phyloP scores from a whole-genome alignment of 306 rosid species.

The Senna siamea region DNA sequence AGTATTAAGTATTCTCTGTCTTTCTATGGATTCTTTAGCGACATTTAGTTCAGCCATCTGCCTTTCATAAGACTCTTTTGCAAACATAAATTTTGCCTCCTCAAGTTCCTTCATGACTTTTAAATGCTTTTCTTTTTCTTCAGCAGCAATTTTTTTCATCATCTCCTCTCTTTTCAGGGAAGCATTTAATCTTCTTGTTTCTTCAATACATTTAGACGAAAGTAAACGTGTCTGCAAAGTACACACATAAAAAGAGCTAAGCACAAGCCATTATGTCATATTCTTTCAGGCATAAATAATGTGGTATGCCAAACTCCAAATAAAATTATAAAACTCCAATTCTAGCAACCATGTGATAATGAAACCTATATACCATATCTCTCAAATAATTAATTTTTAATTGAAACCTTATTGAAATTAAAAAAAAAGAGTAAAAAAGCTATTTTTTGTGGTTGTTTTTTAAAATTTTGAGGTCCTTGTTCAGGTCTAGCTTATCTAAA shows the following conservation, averaged over 20 bases:
- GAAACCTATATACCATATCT: conserved; percentile 15
- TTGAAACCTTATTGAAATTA: conserved; percentile 10
- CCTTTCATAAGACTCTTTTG: conserved; percentile 83
- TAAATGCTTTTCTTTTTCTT: conserved; percentile 76
- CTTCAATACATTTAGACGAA: conserved; percentile 81
- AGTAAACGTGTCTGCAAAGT: conserved; percentile 62
- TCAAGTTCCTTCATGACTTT: conserved; percentile 72
- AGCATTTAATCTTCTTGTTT: conserved; percentile 63
- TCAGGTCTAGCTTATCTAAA: conserved; percentile 27
- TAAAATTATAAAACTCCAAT: conserved; percentile 33
- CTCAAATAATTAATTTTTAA: conserved; percentile 16
- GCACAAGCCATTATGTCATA: conserved; percentile 17
- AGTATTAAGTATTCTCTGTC: conserved; percentile 67
- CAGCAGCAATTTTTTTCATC: conserved; percentile 74
- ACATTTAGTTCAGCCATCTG: conserved; percentile 79
- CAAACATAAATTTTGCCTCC: conserved; percentile 67
- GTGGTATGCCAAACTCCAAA: conserved; percentile 26
- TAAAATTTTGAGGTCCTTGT: background rate
- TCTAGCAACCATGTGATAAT: conserved; percentile 20
- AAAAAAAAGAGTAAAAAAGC: no score
- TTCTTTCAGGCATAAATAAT: background rate
- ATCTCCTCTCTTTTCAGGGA: conserved; percentile 73
- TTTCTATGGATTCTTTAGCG: conserved; percentile 69
- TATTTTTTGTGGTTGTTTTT: background rate
- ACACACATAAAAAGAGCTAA: conserved; percentile 26